Evolutionary conservation across 2,329 filamentous ascomycete species (phyloP), one percentile per base, ranked within the genome.

Genomic region (Clarireedia monteithiana): DNA sequence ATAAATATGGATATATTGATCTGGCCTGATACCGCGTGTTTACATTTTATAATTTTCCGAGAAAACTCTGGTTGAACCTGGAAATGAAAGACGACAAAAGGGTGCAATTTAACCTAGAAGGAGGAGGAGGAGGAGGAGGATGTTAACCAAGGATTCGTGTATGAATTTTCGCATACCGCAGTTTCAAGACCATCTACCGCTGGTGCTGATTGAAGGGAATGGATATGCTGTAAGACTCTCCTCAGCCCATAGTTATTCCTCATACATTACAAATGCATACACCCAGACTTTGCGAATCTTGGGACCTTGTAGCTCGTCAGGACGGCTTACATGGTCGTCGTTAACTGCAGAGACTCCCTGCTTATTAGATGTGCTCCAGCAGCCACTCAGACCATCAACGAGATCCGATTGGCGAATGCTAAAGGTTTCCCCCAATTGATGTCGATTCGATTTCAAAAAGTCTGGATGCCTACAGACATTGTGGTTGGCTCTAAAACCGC

Each of bases 281-380:
- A 34, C 38, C n/a, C 15, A 23, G 20, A 26, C 17, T 49, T 15
- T 14, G 9, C 26, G 15, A 40, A 40, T 2, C 23, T 23, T n/a
- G 5, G 17, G 23, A 46, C 51, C 26, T 48, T 45, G 27, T 7
- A 34, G 24, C 17, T 53, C 20, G 34, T 48, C 48, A 50, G 34
- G 15, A 38, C n/a, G 27, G n/a, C 17, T 51, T 14, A 10, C n/a
- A 34, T 48, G 42, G 42, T 30, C 51, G 44, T 44, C 30, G 17
- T 48, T 24, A 27, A 30, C 48, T 48, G 51, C 24, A 54, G 51
- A 54, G 38, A 34, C 27, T 20, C 44, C 44, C 51, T 54, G 51
- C 34, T 30, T 23, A 47, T 27, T 24, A 34, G 44, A 39, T 27
- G 34, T 30, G 17, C 17, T 48, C 27, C 24, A 47, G 27, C 47